These are phyloP conservation scores for Starmera dryadoides DNA, from an alignment of 805 yeast genomes.

Conservation along the genomic window DNA sequence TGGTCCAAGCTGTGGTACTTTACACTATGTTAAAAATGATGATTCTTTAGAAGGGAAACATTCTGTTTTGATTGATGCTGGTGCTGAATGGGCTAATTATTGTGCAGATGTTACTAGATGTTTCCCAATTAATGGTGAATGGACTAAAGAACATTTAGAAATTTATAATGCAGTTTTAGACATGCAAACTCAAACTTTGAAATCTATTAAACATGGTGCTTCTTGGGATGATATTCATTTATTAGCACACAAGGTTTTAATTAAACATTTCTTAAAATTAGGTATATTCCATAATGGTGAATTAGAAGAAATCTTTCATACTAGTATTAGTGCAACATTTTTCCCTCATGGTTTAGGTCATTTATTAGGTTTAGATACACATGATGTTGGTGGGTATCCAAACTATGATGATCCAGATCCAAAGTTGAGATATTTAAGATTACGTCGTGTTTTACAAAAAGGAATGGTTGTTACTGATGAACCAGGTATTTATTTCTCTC, in stretches of 20 bases:
- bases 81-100: slow-evolving; percentile 94
- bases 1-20: slow-evolving; percentile 85
- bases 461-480: slow-evolving; percentile 92
- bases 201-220: slow-evolving; percentile 72
- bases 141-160: slow-evolving; percentile 81
- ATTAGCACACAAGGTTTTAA: slow-evolving; percentile 70
- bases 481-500: slow-evolving; percentile 91
- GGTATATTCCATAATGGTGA: slow-evolving; percentile 67
- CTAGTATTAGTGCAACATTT: slow-evolving; percentile 70
- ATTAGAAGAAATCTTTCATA: slow-evolving; percentile 59
- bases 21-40: slow-evolving; percentile 85
- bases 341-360: slow-evolving; percentile 97
- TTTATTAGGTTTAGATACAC: slow-evolving; percentile 89
- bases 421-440: slow-evolving; percentile 66
- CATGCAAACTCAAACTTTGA: slow-evolving; percentile 75
- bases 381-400: slow-evolving; percentile 88
- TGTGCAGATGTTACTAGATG: slow-evolving; percentile 93
- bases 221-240: slow-evolving; percentile 82
- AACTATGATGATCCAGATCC: slow-evolving; percentile 82
- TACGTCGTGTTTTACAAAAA: slow-evolving; percentile 62
- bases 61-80: slow-evolving; percentile 85
- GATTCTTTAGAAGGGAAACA: slow-evolving; percentile 49
- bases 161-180: slow-evolving; percentile 73
- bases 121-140: slow-evolving; percentile 86
- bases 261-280: slow-evolving; percentile 58